Conservation (phyloP, 1,139 yeast species). For the Hemisphaericaspora xylofermentans region DNA sequence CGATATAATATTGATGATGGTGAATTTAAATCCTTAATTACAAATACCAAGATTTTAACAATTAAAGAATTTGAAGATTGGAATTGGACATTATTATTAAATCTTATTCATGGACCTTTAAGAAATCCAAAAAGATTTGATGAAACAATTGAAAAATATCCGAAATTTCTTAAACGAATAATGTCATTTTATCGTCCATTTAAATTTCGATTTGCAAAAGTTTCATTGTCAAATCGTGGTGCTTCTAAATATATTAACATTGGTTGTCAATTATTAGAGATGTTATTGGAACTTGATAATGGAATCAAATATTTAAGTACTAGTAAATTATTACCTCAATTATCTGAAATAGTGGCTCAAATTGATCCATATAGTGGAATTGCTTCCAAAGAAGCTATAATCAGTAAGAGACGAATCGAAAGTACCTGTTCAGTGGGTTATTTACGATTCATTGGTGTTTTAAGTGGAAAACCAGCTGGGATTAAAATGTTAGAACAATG, state of each 20-base stretch:
- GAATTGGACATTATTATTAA: constrained; percentile 79
- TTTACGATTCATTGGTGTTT: constrained; percentile 70
- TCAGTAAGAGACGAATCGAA: constrained; percentile 59
- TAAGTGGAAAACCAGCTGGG: constrained; percentile 63
- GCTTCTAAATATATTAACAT: constrained; percentile 60
- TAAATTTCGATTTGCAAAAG: constrained; percentile 76
- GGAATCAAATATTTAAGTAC: constrained; percentile 70
- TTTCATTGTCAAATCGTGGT: constrained; percentile 31
- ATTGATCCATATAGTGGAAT: constrained; percentile 79
- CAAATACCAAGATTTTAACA: constrained; percentile 67
- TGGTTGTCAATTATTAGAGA: constrained; percentile 71
- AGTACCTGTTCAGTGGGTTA: constrained; percentile 75
- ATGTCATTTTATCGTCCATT: constrained; percentile 90
- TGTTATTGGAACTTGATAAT: constrained; percentile 58
- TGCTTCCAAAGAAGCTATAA: constrained; percentile 69
- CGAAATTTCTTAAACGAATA: constrained; percentile 82
- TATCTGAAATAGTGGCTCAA: constrained; percentile 86
- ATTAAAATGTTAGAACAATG: constrained; percentile 69
- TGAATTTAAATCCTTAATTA: constrained; percentile 65
- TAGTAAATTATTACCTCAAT: constrained; percentile 78
- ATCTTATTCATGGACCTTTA: constrained; percentile 77
- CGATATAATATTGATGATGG: constrained; percentile 65
- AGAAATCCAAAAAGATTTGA: constrained; percentile 70
- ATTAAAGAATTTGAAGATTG: constrained; percentile 81
- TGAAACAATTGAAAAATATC: constrained; percentile 68